Conservation (phyloP, 2,329 filamentous ascomycete species). For the Cladosporium sp. region DNA sequence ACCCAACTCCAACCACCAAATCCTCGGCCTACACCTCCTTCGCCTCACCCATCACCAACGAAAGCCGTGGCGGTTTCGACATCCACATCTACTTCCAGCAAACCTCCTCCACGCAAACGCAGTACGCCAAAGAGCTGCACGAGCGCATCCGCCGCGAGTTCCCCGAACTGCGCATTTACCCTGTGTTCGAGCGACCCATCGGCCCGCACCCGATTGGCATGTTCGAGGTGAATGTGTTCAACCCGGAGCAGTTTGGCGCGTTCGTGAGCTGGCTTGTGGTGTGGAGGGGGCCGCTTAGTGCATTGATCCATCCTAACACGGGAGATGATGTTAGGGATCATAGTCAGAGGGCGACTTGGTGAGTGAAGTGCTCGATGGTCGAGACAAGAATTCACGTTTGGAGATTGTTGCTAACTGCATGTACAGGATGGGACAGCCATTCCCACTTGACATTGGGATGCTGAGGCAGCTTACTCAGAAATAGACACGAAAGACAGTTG, state of each 20-base stretch:
- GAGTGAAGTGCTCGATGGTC: conserved; percentile 6
- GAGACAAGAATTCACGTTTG: neutral
- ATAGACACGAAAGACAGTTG: neutral
- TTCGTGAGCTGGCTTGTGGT: conserved; percentile 84
- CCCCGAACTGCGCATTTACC: conserved; percentile 81
- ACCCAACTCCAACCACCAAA: conserved; percentile 58
- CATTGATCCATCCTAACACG: conserved; percentile 80
- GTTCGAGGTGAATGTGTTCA: conserved; percentile 91
- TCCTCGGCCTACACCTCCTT: conserved; percentile 74
- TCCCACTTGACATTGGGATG: conserved; percentile 59
- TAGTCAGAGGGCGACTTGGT: conserved; percentile 51
- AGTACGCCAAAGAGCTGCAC: conserved; percentile 72
- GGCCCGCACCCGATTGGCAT: conserved; percentile 82
- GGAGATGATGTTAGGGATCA: conserved; percentile 63
- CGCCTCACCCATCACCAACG: conserved; percentile 65
- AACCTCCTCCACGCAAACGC: conserved; percentile 59
- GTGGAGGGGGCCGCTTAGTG: conserved; percentile 77
- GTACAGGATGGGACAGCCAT: conserved; percentile 59
- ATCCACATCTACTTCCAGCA: conserved; percentile 81
- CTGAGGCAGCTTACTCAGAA: conserved; percentile 43
- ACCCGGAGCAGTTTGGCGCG: conserved; percentile 80
- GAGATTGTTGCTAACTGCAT: neutral
- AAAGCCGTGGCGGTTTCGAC: conserved; percentile 72
- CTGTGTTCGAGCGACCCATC: conserved; percentile 72
- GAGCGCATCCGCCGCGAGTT: conserved; percentile 81